Percentiles rank a stretch among this genome's conserved stretches.
phyloP scores from a whole-genome alignment of 2,329 filamentous ascomycete species.

The Rutstroemia sp. region DNA sequence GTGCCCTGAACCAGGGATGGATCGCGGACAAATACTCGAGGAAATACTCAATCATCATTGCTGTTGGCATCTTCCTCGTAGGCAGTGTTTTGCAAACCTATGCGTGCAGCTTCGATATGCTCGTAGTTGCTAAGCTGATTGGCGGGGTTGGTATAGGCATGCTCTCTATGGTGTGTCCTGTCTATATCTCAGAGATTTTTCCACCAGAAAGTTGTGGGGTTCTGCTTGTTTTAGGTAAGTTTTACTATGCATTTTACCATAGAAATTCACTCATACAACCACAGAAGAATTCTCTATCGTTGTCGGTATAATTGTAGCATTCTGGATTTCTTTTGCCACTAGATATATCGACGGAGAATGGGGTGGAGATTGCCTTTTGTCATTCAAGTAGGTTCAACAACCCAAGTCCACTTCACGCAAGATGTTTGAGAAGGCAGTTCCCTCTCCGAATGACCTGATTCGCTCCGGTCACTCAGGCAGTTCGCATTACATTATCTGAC shows the following conservation, averaged over 20 bases:
- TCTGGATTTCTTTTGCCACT: constrained; percentile 37
- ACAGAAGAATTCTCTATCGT: constrained; percentile 33
- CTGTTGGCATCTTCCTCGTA: constrained; percentile 42
- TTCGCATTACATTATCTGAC: no score
- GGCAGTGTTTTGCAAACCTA: constrained; percentile 45
- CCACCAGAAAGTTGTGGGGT: constrained; percentile 31
- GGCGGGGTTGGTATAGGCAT: constrained; percentile 41
- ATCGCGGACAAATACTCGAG: constrained; percentile 44
- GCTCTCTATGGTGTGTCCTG: constrained; percentile 36
- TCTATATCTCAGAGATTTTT: constrained; percentile 44
- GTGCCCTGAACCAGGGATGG: constrained; percentile 13
- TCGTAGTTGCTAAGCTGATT: constrained; percentile 40
- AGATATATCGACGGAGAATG: constrained; percentile 29
- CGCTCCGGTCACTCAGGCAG: no score
- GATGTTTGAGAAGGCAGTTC: no score
- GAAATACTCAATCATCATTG: constrained; percentile 44
- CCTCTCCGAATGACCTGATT: no score
- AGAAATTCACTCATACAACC: neutral
- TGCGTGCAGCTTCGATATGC: constrained; percentile 42
- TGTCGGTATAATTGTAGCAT: constrained; percentile 36
- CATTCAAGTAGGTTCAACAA: neutral
- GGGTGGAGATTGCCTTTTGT: constrained; percentile 31
- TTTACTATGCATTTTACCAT: neutral
- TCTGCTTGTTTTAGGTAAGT: constrained; percentile 12
- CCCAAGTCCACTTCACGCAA: no score